Conservation (phyloP, 139 green algal species). For the Dunaliella primolecta region DNA sequence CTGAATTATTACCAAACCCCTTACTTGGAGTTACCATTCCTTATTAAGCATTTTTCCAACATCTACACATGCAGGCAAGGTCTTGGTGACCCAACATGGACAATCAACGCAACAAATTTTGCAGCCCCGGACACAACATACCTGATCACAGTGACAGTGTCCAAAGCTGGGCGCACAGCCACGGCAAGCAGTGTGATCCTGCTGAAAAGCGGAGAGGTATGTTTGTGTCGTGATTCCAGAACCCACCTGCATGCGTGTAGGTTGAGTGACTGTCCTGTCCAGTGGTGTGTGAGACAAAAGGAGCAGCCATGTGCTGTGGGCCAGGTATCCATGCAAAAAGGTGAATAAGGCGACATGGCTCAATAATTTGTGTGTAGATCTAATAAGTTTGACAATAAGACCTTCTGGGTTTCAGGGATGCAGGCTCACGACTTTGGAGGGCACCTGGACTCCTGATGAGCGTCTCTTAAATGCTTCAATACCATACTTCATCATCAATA, state of each 20-base stretch:
- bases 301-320: neutral
- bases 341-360: neutral
- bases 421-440: neutral
- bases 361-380: neutral
- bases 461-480: no score
- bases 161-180: neutral
- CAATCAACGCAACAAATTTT: neutral
- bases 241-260: no score
- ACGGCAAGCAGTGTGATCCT: neutral
- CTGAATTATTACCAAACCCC: no score
- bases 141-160: neutral
- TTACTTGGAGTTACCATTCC: no score
- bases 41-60: no score
- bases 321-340: neutral
- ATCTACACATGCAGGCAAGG: no score
- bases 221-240: neutral
- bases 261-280: neutral
- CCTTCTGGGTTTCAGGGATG: neutral
- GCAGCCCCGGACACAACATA: neutral
- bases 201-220: neutral
- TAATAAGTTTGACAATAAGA: neutral
- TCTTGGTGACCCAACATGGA: no score
- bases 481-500: no score
- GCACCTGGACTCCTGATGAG: neutral
- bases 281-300: neutral